Percentiles rank a stretch among this genome's conserved stretches.
phyloP scores from a whole-genome alignment of 768 basidiomycete species.

The Rubroboletus pulcherrimus region DNA sequence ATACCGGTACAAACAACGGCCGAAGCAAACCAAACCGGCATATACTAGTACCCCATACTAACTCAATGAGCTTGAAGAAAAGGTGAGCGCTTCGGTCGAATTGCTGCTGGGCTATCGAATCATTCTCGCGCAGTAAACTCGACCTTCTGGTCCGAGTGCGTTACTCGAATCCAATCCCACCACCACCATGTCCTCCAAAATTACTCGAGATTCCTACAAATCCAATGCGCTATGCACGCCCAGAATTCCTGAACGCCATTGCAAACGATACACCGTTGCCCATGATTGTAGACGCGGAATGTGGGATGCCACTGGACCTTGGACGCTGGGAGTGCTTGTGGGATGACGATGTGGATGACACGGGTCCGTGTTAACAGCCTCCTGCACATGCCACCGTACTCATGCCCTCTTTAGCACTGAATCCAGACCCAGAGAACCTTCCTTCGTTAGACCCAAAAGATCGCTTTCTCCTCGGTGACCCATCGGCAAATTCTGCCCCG shows the following conservation, averaged over 20 bases:
- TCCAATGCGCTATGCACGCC: constrained; percentile 80
- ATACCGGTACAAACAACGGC: constrained; percentile 13
- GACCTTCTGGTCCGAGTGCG: constrained; percentile 92
- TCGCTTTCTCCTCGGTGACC: constrained; percentile 70
- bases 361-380: constrained; percentile 42
- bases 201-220: constrained; percentile 89
- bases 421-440: constrained; percentile 59
- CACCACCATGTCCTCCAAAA: constrained; percentile 97
- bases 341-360: constrained; percentile 74
- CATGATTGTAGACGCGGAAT: constrained; percentile 96
- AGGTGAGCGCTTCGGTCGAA: constrained; percentile 33
- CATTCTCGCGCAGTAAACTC: constrained; percentile 54
- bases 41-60: background rate
- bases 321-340: constrained; percentile 79
- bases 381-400: background rate
- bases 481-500: constrained; percentile 41
- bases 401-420: constrained; percentile 41
- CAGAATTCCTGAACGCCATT: constrained; percentile 78
- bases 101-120: background rate
- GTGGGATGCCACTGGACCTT: constrained; percentile 93
- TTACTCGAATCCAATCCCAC: constrained; percentile 89
- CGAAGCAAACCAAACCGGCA: constrained; percentile 9
- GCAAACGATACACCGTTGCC: constrained; percentile 81
- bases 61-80: constrained; percentile 53
- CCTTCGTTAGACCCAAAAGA: constrained; percentile 72